These are phyloP conservation scores for Pisolithus thermaeus DNA, from an alignment of 1,284 basidiomycete genomes.

Conservation along the genomic window DNA sequence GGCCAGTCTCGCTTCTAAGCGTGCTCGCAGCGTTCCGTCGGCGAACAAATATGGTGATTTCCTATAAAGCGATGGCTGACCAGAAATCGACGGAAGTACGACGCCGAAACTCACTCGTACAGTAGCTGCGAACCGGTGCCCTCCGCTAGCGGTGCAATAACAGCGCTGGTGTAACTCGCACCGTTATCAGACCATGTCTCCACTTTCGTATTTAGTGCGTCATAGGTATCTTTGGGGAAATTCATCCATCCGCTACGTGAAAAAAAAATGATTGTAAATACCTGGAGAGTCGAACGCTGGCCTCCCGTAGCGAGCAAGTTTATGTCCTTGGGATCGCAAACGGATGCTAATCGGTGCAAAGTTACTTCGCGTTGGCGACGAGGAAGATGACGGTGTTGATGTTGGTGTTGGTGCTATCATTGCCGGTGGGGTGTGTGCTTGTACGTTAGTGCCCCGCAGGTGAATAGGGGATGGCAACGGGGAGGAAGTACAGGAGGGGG, in stretches of 20 bases:
- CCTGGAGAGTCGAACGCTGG: not conserved
- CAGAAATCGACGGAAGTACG: not conserved
- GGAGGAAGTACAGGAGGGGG: not conserved
- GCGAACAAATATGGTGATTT: conserved; percentile 47
- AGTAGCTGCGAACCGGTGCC: conserved; percentile 6
- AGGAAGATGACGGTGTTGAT: not conserved
- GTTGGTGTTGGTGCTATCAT: not conserved
- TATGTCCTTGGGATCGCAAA: conserved; percentile 1
- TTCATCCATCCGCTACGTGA: not conserved
- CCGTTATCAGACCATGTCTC: conserved; percentile 8
- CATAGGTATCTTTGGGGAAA: not conserved
- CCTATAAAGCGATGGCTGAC: conserved; percentile 24
- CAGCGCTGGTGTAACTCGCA: conserved; percentile 2
- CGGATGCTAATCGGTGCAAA: not conserved
- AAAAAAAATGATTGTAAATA: not conserved
- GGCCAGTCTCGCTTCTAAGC: conserved; percentile 48
- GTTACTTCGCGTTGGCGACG: not conserved
- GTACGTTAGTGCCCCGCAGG: not conserved
- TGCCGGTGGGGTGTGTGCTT: not conserved
- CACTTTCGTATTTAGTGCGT: not conserved
- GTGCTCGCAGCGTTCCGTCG: conserved; percentile 46
- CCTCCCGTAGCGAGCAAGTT: conserved; percentile 2
- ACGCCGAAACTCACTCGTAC: conserved; percentile 6
- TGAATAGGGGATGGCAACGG: not conserved
- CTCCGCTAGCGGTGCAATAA: conserved; percentile 3